Base-by-base conservation (phyloP, 768 basidiomycete genomes). In the Chalciporus pseudorubinellus region DNA sequence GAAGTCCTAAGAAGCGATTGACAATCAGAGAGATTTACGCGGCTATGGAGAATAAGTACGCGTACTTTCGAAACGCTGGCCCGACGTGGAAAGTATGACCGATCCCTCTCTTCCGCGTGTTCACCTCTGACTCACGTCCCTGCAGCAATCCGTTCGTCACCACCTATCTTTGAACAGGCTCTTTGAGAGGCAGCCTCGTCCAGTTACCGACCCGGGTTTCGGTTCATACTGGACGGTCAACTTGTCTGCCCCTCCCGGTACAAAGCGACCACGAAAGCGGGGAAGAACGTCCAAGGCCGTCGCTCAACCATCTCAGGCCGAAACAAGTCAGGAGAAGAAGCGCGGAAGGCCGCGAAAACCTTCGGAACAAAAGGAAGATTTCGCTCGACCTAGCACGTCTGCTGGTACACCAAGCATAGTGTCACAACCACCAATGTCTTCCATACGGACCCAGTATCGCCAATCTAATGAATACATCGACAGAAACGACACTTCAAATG, bases 141-240 rank as follows among this genome's bases (percentile, higher is more conserved):
- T 39, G 34, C 58, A 92, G 89, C 89, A 92, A 89, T 92, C 89
- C 38, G 89, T 92, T 50, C 80, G 89, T 51, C 89, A 92, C 55
- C 89, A 91, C 68, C 75, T 92, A 33, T 91, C 89, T 11, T 71
- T 91, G 45, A 91, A 91, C 68, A 81, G 87, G 31, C 70, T 92
- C 5, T 92, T 92, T 61, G 89, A 92, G 66, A 79, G 88, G 44
- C 87, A 89, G 59, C 84, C 86, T 18, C 79, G 89, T 44, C 89
- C 89, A 8, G 85, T 87, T 10, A 88, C 88, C 26, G 89, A 91
- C 65, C 89, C 89, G 12, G 89, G 89, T 14, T 89, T 90, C 65
- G 89, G 89, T 19, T 91, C 89, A 11, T 91, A 92, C 63, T 92
- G 89, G 89, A 90, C 89, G 31, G 89, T 92, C n/a, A 91, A 91